Evolutionary conservation across 1,284 basidiomycete species (phyloP), one percentile per base, ranked within the genome.

Genomic region (Cryptococcus wingfieldii): DNA sequence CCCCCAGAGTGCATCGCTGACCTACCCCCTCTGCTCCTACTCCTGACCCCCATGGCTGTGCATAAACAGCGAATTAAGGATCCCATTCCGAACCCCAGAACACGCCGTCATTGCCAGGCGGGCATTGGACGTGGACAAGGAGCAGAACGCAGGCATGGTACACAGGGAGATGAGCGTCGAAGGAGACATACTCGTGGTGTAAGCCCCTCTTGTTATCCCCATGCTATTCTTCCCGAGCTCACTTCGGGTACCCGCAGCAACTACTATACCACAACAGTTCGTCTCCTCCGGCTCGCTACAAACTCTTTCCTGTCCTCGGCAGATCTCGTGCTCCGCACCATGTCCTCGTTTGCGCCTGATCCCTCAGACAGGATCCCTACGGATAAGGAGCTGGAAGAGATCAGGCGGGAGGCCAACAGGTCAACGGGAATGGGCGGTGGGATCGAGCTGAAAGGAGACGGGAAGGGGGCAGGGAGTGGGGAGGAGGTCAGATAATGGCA

Each of bases 291-390:
- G 55, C 79, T 94, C 42, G 83, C 86, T 0, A 81, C 88, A 45
- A 94, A 93, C 65, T 84, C 85, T 3, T 92, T 90, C 77, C 80
- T 94, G 44, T 90, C 93, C 67, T 91, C 90, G 63, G 81, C 90
- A 37, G 89, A 93, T 70, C 81, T 94, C 38, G 83, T 93, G 48
- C 80, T 87, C 13, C 84, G 87, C 38, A 92, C 89, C n/a, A 81
- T 94, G 64, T 83, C 82, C 52, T 85, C 86, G 62, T 93, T 92
- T 56, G 76, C 75, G 6, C 67, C 71, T 23, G 71, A 72, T 54
- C 63, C 71, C 2, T 49, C 60, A 13, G 63, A 59, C 28, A 56
- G 50, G 4, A 49, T 46, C 19, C 45, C 56, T n/a, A 65, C 66
- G 7, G 72, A 74, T 52, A 68, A 64, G 18, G 68, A 74, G 55